Evolutionary conservation across 1,139 yeast species (phyloP), one percentile per base, ranked within the genome.

Genomic region (Candida tropicalis): DNA sequence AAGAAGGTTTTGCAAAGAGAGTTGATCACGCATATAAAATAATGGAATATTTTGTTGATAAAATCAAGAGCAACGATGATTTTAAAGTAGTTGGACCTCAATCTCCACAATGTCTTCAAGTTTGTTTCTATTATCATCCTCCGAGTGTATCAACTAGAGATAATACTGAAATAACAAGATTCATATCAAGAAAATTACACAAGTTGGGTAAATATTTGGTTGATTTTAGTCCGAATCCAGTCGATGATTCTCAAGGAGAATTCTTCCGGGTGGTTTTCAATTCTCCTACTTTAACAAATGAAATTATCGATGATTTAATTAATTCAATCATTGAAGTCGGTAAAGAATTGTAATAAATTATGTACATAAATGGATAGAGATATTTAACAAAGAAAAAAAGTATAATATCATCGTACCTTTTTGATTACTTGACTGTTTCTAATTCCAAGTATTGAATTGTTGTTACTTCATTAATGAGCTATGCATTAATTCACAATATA

Each of bases 181-280:
- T 55, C 51, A 82, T 88, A 43, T 87, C 87, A 2, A 59, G 77
- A n/a, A 73, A 71, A 48, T 69, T 88, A 46, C 90, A 85, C 54
- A 62, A 68, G 34, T 62, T 71, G 31, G 90, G 90, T 7, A 75
- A 79, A 54, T 88, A 84, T 58, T 68, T 88, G 55, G 79, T 88
- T 28, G 96, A 88, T 60, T 88, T 79, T 60, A 84, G 95, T n/a
- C 96, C 96, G 3, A 80, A 82, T 43, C 79, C 83, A 1, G 77
- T 80, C 29, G 53, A 54, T 31, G 70, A 68, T 33, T 70, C 74
- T 29, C 64, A 73, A 35, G 95, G 95, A 3, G 95, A 87, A 60
- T 88, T 88, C 58, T 87, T 88, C 71, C 69, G 96, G 47, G 95
- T 86, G 15, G 96, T 88, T 10, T 82, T 88, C 64, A 86, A 86